These are phyloP conservation scores for Nicotiana benthamiana DNA, from an alignment of 257 asterid genomes.

Conservation along the genomic window DNA sequence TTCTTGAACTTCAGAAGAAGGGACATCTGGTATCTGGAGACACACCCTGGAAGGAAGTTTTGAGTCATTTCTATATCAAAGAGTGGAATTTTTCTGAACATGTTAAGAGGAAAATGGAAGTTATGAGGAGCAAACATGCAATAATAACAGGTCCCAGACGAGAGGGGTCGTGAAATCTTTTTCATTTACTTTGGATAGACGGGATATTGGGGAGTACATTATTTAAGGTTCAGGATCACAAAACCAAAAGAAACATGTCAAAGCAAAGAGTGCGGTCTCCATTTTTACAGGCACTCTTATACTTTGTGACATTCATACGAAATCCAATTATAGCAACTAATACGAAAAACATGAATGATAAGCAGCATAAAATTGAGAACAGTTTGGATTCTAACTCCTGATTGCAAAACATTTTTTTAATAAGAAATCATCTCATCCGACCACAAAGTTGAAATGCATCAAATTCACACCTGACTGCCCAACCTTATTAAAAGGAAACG, in stretches of 20 bases:
- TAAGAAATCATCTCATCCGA: not conserved
- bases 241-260: slow-evolving; percentile 3
- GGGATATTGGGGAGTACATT: not conserved
- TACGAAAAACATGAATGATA: not conserved
- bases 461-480: not conserved
- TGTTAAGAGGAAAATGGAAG: not conserved
- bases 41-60: slow-evolving; percentile 41
- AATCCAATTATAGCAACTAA: not conserved
- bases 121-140: not conserved
- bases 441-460: not conserved
- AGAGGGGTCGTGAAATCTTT: not conserved
- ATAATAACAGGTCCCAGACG: not conserved
- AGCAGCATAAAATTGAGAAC: not conserved
- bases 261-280: not conserved
- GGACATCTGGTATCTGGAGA: slow-evolving; percentile 53
- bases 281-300: not conserved
- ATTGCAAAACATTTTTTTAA: not conserved
- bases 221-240: not conserved
- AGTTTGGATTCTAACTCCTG: not conserved
- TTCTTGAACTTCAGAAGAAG: slow-evolving; percentile 37
- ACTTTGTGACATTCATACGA: not conserved
- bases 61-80: slow-evolving; percentile 3
- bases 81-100: not conserved
- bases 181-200: not conserved
- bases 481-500: not conserved